Base-by-base conservation (phyloP, 305 asterid genomes). In the Petunia hybrid region DNA sequence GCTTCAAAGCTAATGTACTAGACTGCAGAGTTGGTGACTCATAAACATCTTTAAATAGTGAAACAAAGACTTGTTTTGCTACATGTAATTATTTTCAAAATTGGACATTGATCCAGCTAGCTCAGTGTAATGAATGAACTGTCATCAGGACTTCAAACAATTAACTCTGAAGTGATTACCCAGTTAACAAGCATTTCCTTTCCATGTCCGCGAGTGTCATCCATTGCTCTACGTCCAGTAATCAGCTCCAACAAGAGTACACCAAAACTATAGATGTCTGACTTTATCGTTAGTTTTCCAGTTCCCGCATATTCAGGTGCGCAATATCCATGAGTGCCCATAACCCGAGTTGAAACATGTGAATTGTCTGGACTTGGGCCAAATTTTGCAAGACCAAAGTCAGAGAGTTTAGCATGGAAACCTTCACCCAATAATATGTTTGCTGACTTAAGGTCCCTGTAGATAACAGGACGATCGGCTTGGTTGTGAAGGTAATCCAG, bases 241-340 rank as follows among this genome's bases (percentile, higher is more conserved):
- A 89, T 76, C 36, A 89, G 46, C 83, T 89, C 90, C 82, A 87
- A 59, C 81, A 89, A 69, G 68, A 89, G 76, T 22, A 85, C 79
- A 39, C 91, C 90, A 66, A 89, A 89, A 75, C 85, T 76, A 80
- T 83, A 87, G 5, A 84, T 76, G 65, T 89, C 89, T 3, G 86
- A 69, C 74, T 82, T 85, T 40, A 64, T 4, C 1, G 87, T 85
- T 51, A 87, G 82, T 48, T 71, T 64, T 64, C 87, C 87, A 0
- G 85, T 80, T 59, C 55, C 48, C 14, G 77, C 78, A 56, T 83
- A 85, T 75, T 88, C 91, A 4, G 91, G 89, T 39, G 88, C 89
- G 8, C 86, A 83, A 42, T 86, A 88, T 55, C 89, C 88, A 63
- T 36, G 71, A 64, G 88, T 86, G 22, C 87, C 89, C 88, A 83